Evolutionary conservation across 306 rosid species (phyloP), one percentile per base, ranked within the genome.

Genomic region (Trichosanthes cucumerina): DNA sequence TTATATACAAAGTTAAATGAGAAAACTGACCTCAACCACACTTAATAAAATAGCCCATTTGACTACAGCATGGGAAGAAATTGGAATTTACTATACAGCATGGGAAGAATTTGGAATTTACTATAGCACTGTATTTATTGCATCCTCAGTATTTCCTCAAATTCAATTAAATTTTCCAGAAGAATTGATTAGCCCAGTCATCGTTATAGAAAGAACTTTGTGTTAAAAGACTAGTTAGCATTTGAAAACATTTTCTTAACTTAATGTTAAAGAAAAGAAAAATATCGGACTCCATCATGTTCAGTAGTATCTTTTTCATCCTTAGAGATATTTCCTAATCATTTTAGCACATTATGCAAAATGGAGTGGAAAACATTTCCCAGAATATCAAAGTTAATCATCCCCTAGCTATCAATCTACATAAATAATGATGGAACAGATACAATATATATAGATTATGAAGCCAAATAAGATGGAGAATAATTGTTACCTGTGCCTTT

Each of bases 401-500:
- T 72, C 6, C 2, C 11, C 6, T 16, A 26, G 12, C 28, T 14
- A 72, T 23, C 26, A 26, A 49, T 72, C 60, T 28, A 28, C 12
- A 50, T 71, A 65, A 19, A 41, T 70, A 23, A 52, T 5, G 1
- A 34, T 5, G 71, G 11, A 82, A 57, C 65, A 70, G 26, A 82
- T 64, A 33, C 73, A 23, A 53, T 14, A 82, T 10, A 46, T 13
- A 46, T 80, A 74, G 62, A 68, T 23, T 56, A 56, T n/a, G 53
- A 53, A 76, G 56, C 23, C 34, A 33, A 56, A 75, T 36, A 28
- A 33, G 12, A n/a, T 7, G n/a, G 79, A 31, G 50, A 53, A 75
- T 26, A 74, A 10, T 4, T 11, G 21, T 80, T 83, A 95, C 98
- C 97, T 95, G 98, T 85, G 85, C 84, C 71, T 92, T 87, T 53